Percentiles rank a stretch among this genome's conserved stretches.
Conservation (phyloP, 805 yeast genomes). For the Candida rishiriensis region DNA sequence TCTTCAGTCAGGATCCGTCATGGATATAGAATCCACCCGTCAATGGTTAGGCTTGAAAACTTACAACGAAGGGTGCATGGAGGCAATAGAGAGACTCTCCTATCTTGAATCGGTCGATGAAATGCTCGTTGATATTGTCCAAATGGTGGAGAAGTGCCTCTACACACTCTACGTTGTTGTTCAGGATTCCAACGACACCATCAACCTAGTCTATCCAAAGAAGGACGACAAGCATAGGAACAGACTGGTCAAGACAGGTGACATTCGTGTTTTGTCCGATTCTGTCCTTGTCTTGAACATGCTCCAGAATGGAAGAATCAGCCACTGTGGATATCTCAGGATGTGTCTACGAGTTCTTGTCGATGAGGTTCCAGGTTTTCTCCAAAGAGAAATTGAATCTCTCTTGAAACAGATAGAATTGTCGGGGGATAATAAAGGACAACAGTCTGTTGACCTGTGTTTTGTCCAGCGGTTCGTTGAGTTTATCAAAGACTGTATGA, state of each 20-base stretch:
- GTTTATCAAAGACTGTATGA: conserved; percentile 22
- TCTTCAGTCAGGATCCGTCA: conserved; percentile 9
- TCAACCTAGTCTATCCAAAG: conserved; percentile 8
- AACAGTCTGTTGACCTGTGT: conserved; percentile 6
- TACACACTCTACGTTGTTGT: conserved; percentile 18
- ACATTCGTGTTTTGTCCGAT: conserved; percentile 16
- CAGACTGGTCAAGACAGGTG: conserved; percentile 3
- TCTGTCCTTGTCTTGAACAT: conserved; percentile 15
- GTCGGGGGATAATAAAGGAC: not conserved
- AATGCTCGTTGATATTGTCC: conserved; percentile 22
- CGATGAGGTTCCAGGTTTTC: conserved; percentile 16
- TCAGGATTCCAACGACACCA: conserved; percentile 10
- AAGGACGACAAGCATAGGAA: conserved; percentile 5
- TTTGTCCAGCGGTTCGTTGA: conserved; percentile 20
- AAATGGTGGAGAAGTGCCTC: conserved; percentile 21
- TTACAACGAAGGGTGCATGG: conserved; percentile 21
- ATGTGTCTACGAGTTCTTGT: conserved; percentile 10
- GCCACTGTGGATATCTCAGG: conserved; percentile 12
- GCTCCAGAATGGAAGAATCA: conserved; percentile 8
- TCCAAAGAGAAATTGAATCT: conserved; percentile 12
- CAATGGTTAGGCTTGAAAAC: conserved; percentile 20
- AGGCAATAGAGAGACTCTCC: conserved; percentile 19
- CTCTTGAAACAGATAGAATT: too few relatives aligned
- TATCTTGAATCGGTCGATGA: conserved; percentile 12
- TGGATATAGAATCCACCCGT: conserved; percentile 22